Conservation (phyloP, 495 filamentous ascomycete species). For the Jackrogersella minutella region DNA sequence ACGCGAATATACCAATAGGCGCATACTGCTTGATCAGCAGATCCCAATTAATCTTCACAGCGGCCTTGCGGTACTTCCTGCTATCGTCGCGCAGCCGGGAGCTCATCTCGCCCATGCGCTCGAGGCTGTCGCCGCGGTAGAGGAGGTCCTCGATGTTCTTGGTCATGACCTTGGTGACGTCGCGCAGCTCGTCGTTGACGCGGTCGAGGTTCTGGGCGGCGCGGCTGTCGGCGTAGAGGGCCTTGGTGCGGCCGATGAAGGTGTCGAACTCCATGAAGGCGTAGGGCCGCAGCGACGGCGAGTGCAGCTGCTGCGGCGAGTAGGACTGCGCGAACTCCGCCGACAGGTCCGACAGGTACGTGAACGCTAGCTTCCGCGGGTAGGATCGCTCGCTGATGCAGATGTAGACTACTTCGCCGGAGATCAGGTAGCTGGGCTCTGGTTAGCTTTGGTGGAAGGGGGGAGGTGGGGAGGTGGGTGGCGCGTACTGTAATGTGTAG, state of each 20-base stretch:
- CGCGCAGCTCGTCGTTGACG: constrained; percentile 92
- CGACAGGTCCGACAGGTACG: constrained; percentile 92
- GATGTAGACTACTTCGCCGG: constrained; percentile 83
- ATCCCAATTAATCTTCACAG: constrained; percentile 98
- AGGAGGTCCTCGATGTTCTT: constrained; percentile 99
- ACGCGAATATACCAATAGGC: constrained; percentile 78
- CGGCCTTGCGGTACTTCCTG: constrained; percentile 89
- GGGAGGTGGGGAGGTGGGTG: constrained; percentile 5
- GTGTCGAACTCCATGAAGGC: constrained; percentile 98
- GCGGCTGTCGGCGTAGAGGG: constrained; percentile 91
- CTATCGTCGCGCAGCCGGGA: constrained; percentile 87
- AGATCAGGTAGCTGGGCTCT: constrained; percentile 77
- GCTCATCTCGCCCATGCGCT: constrained; percentile 96
- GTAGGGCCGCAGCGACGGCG: constrained; percentile 82
- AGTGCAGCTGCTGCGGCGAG: constrained; percentile 72
- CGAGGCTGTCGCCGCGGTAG: constrained; percentile 92
- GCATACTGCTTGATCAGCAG: constrained; percentile 96
- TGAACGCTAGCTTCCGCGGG: constrained; percentile 98
- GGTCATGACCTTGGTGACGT: constrained; percentile 99
- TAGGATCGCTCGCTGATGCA: constrained; percentile 93
- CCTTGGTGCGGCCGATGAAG: constrained; percentile 92
- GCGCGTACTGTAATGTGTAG: constrained; percentile 86
- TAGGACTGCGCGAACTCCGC: constrained; percentile 93
- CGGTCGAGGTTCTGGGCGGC: constrained; percentile 87
- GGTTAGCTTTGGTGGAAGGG: background rate